phyloP scores from a whole-genome alignment of 495 filamentous ascomycete genomes.

The Penicillium samsonianum region DNA sequence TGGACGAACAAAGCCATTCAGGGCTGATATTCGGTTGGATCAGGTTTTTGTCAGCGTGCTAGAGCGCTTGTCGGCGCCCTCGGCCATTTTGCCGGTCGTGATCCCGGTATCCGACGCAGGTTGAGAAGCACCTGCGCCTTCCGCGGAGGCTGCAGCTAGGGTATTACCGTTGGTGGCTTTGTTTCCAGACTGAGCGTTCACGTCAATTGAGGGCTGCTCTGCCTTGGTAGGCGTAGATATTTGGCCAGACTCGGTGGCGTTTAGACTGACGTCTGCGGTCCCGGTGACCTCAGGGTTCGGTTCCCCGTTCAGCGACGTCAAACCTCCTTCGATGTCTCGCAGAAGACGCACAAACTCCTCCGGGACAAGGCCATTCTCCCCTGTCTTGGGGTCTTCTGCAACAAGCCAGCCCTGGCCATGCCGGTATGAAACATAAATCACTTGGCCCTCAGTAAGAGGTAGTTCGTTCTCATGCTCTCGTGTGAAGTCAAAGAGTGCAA shows the following conservation, averaged over 20 bases:
- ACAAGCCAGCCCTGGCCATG: conserved; percentile 98
- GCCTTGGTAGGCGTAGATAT: conserved; percentile 33
- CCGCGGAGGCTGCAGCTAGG: conserved; percentile 5
- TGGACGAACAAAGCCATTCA: conserved; percentile 15
- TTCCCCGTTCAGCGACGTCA: conserved; percentile 51
- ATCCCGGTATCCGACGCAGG: neutral
- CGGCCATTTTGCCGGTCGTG: conserved; percentile 6
- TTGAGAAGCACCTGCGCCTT: conserved; percentile 5
- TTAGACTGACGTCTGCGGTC: conserved; percentile 27
- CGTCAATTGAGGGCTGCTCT: conserved; percentile 7
- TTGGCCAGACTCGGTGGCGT: conserved; percentile 38
- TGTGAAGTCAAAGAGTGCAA: conserved; percentile 92
- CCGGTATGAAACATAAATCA: conserved; percentile 93
- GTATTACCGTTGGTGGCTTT: conserved; percentile 18
- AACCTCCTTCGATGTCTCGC: conserved; percentile 80
- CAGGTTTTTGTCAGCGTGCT: conserved; percentile 25
- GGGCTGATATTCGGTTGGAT: conserved; percentile 5
- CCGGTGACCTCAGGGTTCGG: conserved; percentile 28
- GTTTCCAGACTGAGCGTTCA: neutral
- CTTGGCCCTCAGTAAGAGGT: conserved; percentile 87
- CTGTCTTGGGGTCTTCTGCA: conserved; percentile 92
- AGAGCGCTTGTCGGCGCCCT: conserved; percentile 15
- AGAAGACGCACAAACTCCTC: conserved; percentile 95
- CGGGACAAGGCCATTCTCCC: conserved; percentile 84
- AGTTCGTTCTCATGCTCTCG: conserved; percentile 97